Evolutionary conservation across 257 asterid species (phyloP).

Genomic region (Coffea eugenioides): DNA sequence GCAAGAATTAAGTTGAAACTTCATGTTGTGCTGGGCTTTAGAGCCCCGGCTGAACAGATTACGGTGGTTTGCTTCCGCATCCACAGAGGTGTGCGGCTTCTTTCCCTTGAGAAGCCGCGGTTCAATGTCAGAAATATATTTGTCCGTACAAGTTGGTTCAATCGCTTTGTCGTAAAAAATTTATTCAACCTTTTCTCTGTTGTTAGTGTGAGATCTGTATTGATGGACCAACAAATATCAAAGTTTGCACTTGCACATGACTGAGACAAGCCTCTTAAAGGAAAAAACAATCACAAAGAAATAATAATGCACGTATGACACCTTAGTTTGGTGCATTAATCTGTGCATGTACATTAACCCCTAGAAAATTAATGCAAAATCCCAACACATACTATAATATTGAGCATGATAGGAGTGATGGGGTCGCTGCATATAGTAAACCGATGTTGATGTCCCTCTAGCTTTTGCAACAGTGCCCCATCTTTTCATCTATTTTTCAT

Average conservation of each 20-base stretch:
- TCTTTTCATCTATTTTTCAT: background rate
- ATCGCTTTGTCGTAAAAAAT: too few species aligned
- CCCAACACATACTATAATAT: constrained; percentile 6
- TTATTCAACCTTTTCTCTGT: too few species aligned
- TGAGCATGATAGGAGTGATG: constrained; percentile 9
- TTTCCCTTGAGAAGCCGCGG: background rate
- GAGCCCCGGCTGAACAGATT: background rate
- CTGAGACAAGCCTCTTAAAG: background rate
- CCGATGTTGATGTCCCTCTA: constrained; percentile 29
- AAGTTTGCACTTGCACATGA: background rate
- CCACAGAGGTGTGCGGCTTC: background rate
- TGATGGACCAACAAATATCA: background rate
- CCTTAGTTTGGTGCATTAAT: background rate
- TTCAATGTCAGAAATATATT: background rate
- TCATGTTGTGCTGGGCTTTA: too few species aligned
- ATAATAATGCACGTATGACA: background rate
- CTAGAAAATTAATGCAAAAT: background rate
- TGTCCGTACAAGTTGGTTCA: too few species aligned
- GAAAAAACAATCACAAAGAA: background rate
- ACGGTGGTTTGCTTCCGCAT: background rate
- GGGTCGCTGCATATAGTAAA: constrained; percentile 18
- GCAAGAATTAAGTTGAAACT: too few species aligned
- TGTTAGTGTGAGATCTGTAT: too few species aligned
- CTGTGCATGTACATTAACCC: background rate
- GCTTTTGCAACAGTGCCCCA: background rate